These are phyloP conservation scores for Gryganskiella cystojenkinii DNA, from an alignment of 192 early-diverging fungal genomes.

Conservation along the genomic window DNA sequence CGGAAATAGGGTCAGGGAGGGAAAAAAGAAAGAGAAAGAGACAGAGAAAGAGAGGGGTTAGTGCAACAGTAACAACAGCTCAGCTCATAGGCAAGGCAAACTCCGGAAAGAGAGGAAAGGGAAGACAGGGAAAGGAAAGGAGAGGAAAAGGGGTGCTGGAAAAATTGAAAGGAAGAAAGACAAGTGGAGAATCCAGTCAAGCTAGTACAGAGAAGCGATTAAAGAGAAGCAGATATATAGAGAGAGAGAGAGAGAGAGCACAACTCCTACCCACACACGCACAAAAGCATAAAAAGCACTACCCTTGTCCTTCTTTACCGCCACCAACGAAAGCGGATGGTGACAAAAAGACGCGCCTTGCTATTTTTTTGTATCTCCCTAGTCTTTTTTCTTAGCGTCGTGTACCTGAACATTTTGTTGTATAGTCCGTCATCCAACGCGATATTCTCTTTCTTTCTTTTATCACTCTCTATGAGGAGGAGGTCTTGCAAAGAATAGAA, in stretches of 20 bases:
- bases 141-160: background rate
- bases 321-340: background rate
- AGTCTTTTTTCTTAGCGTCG: too few species aligned
- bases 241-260: background rate
- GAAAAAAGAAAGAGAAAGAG: background rate
- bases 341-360: conserved; percentile 3
- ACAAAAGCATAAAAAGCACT: background rate
- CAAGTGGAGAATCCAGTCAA: background rate
- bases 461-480: too few species aligned
- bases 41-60: background rate
- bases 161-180: background rate
- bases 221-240: background rate
- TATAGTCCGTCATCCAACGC: too few species aligned
- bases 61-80: too few species aligned
- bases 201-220: background rate
- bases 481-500: too few species aligned
- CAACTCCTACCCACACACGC: background rate
- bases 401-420: too few species aligned
- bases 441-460: too few species aligned
- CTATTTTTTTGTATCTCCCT: too few species aligned
- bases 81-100: background rate
- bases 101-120: background rate
- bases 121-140: background rate
- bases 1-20: background rate
- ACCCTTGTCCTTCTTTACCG: background rate